A percentile compares a stretch with the other conserved stretches of the same genome.
phyloP scores from a whole-genome alignment of 495 filamentous ascomycete species.

The Aspergillus funiculosus region DNA sequence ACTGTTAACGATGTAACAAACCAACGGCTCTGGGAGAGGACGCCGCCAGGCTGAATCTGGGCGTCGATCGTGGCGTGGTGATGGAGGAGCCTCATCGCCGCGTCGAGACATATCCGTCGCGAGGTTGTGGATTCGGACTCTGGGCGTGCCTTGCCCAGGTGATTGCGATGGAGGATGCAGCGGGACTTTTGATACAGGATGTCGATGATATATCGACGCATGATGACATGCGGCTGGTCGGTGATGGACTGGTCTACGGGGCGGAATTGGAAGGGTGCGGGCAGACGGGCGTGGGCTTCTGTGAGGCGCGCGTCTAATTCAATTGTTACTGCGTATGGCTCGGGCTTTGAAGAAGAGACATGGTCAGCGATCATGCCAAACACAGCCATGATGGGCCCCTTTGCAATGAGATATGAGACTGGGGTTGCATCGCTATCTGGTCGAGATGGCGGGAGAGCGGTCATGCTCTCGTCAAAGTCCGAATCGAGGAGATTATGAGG shows the following conservation, averaged over 20 bases:
- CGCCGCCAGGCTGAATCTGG: conserved; percentile 9
- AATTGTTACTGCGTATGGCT: neutral
- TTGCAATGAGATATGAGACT: conserved; percentile 5
- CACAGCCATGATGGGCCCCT: neutral
- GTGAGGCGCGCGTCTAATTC: conserved; percentile 1
- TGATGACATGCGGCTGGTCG: conserved; percentile 2
- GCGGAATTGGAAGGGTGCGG: neutral
- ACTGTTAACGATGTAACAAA: conserved; percentile 1
- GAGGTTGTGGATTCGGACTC: neutral
- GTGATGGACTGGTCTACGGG: neutral
- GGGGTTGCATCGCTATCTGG: conserved; percentile 5
- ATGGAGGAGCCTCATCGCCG: conserved; percentile 5
- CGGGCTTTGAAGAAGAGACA: neutral
- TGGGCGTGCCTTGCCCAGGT: neutral
- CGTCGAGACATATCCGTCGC: conserved; percentile 3
- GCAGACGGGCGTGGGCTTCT: neutral
- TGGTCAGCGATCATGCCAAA: conserved; percentile 1
- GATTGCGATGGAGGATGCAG: conserved; percentile 3
- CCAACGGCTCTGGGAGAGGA: neutral
- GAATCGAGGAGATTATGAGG: conserved; percentile 4
- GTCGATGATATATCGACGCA: conserved; percentile 6
- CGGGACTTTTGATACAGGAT: conserved; percentile 9
- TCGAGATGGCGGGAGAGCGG: neutral
- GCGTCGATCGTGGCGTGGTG: conserved; percentile 8
- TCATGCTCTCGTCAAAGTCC: conserved; percentile 5